phyloP scores from a whole-genome alignment of 2,329 filamentous ascomycete species.

The Neocucurbitaria cava region DNA sequence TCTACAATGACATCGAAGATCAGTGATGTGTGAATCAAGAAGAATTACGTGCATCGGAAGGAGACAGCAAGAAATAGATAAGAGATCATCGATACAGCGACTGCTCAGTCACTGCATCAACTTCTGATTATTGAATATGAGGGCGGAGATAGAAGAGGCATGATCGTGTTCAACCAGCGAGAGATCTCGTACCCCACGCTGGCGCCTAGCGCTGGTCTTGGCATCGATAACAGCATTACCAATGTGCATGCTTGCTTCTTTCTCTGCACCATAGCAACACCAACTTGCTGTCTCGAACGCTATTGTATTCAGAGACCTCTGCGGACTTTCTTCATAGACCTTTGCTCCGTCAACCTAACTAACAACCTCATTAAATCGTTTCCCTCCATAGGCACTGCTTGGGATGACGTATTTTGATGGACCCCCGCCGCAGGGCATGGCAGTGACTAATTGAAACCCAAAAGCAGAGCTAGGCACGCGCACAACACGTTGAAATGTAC shows the following conservation, averaged over 20 bases:
- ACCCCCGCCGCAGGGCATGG: constrained; percentile 26
- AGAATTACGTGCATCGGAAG: background rate
- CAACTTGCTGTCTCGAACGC: constrained; percentile 4
- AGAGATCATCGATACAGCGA: background rate
- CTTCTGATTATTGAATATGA: background rate
- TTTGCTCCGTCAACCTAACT: background rate
- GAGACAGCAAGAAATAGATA: background rate
- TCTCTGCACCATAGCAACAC: background rate
- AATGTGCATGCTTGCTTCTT: constrained; percentile 21
- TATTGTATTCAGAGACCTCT: background rate
- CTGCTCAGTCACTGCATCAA: background rate
- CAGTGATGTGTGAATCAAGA: background rate
- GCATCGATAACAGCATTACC: constrained; percentile 32
- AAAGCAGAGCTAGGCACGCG: constrained; percentile 30
- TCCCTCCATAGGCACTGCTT: background rate
- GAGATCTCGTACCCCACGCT: constrained; percentile 23
- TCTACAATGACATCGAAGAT: background rate
- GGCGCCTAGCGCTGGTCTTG: constrained; percentile 20
- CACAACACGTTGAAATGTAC: constrained; percentile 16
- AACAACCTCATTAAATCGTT: background rate
- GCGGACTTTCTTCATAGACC: background rate
- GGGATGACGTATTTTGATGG: constrained; percentile 1
- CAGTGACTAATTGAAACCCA: constrained; percentile 34
- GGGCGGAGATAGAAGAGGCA: too few species aligned
- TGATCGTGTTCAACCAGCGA: background rate